Conservation (phyloP, 768 basidiomycete genomes). For the Roridomyces roridus region DNA sequence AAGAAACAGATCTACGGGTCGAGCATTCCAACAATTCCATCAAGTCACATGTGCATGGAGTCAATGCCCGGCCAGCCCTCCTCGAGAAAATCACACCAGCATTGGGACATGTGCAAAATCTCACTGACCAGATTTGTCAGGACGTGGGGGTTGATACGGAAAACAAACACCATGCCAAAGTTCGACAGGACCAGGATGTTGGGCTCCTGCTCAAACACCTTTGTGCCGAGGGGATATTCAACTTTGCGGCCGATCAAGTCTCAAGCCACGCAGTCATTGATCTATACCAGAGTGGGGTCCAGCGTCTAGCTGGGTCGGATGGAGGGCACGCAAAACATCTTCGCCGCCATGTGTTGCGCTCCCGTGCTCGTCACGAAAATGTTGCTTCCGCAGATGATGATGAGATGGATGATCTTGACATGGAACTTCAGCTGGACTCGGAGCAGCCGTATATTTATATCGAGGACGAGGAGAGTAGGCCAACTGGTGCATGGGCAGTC, state of each 20-base stretch:
- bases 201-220: conserved; percentile 21
- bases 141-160: conserved; percentile 26
- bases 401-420: not conserved
- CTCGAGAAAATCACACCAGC: conserved; percentile 31
- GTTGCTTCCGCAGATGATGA: not conserved
- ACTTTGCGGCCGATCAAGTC: not conserved
- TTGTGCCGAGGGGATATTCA: not conserved
- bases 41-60: conserved; percentile 28
- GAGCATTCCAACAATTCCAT: conserved; percentile 31
- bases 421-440: not conserved
- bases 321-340: conserved; percentile 22
- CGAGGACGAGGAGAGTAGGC: not conserved
- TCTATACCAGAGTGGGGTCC: conserved; percentile 6
- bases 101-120: conserved; percentile 24
- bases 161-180: conserved; percentile 27
- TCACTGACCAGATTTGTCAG: conserved; percentile 22
- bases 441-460: not conserved
- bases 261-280: conserved; percentile 8
- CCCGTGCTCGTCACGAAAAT: not conserved
- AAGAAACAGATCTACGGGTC: conserved; percentile 30
- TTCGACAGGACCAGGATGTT: conserved; percentile 28
- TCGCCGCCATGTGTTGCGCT: conserved; percentile 3
- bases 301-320: conserved; percentile 3
- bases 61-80: conserved; percentile 26
- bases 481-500: not conserved